Evolutionary conservation across 257 asterid genomes (phyloP).

Genomic region (Jaltomata sinuosa): DNA sequence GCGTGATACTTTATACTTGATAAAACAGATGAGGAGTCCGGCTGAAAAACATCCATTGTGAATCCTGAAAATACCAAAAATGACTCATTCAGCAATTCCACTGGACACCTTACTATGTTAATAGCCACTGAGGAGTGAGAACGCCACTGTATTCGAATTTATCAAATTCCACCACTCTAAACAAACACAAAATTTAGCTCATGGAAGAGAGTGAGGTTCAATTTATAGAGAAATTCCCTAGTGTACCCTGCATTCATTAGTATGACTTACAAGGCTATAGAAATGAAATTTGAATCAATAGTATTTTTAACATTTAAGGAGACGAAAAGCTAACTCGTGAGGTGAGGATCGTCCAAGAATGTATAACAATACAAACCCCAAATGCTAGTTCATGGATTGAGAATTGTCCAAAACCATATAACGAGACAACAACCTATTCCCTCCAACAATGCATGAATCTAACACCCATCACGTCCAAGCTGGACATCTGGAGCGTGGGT

Average conservation of each 20-base stretch:
- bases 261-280: too few relatives aligned
- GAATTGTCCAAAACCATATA: background rate
- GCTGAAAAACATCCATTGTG: slow-evolving; percentile 12
- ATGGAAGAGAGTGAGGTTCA: background rate
- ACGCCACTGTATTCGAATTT: background rate
- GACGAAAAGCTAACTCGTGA: too few relatives aligned
- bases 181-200: background rate
- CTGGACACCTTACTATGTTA: background rate
- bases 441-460: background rate
- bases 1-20: slow-evolving; percentile 68
- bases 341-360: too few relatives aligned
- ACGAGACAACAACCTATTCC: background rate
- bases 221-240: too few relatives aligned
- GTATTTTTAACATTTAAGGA: too few relatives aligned
- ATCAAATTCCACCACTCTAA: background rate
- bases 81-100: too few relatives aligned
- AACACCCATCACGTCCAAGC: background rate
- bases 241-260: too few relatives aligned
- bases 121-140: background rate
- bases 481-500: background rate
- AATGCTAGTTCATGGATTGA: too few relatives aligned
- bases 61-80: background rate
- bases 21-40: slow-evolving; percentile 50
- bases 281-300: too few relatives aligned
- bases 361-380: too few relatives aligned